These are phyloP conservation scores for Crithidia thermophila DNA, from an alignment of 208 protist genomes.

Conservation along the genomic window DNA sequence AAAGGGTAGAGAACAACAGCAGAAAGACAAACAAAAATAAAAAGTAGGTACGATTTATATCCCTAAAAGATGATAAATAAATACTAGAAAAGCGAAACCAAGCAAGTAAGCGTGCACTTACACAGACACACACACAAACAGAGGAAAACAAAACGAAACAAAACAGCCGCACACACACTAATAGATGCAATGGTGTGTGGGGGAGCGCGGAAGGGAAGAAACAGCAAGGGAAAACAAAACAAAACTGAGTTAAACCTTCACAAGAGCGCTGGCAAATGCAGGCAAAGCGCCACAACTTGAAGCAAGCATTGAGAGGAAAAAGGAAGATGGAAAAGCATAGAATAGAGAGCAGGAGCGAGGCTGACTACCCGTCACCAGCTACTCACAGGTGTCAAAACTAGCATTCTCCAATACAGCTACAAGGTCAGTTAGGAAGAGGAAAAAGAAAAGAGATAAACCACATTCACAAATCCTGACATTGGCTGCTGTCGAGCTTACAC, in stretches of 20 bases:
- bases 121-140: conserved; percentile 11
- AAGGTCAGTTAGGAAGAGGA: too few species aligned
- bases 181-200: background rate
- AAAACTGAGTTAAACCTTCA: background rate
- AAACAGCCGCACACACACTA: conserved; percentile 6
- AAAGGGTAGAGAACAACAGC: background rate
- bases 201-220: background rate
- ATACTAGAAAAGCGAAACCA: conserved; percentile 10
- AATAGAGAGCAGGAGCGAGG: too few species aligned
- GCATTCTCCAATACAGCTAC: too few species aligned
- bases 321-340: background rate
- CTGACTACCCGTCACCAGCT: too few species aligned
- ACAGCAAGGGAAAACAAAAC: conserved; percentile 1
- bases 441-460: too few species aligned
- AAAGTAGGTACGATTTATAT: background rate
- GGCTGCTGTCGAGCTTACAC: too few species aligned
- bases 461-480: too few species aligned
- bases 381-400: too few species aligned
- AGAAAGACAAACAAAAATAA: background rate
- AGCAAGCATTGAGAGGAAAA: background rate
- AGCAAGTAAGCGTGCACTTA: conserved; percentile 8
- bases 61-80: too few species aligned
- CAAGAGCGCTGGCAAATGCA: background rate
- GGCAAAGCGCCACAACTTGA: background rate
- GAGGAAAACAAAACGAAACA: conserved; percentile 14